Base-by-base conservation (phyloP, 1,284 basidiomycete species). In the Leccinum subrobustum region DNA sequence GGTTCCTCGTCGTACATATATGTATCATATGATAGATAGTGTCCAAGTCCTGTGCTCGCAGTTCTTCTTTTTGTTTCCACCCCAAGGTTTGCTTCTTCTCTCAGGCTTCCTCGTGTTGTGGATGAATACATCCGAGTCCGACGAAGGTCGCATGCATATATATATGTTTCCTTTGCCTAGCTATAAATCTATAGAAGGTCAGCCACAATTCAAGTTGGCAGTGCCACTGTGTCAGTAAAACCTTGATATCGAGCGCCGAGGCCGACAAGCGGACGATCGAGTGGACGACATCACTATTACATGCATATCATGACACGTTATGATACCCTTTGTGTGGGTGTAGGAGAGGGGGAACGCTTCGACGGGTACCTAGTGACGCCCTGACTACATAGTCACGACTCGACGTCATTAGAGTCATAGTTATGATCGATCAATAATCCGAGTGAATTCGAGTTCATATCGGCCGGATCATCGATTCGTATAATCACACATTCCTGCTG, bases 381-480 rank as follows among this genome's bases (percentile, higher is more conserved):
- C 39, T 39, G 37, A 18, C 39, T 42, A 42, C 9, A 9, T 44
- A 44, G 11, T 44, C 35, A 35, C 35, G 44, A 20, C 44, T 20
- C 18, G 6, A 33, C n/a, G 18, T 18, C 31, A 20, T 47, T 12
- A 20, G 29, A 31, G 29, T 47, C 8, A 44, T 44, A 47, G 44
- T 20, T 47, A 20, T 20, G 44, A 54, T 54, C 37, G 53, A 27
- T 54, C 35, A n/a, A 51, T 20, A 54, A 39, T 6, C 39, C 39
- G n/a, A 42, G 1, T 1, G 18, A 44, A 12, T 20, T 47, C 44
- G 9, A 47, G 18, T 12, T 54, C 53, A 54, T 54, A 23, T 8
- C 53, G 53, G 53, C 53, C 53, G 53, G 53, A 54, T 54, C 53
- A 54, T 54, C 33, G 6, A 51, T 11, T 51, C 48, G 4, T 50